phyloP scores from a whole-genome alignment of 2,329 filamentous ascomycete species.

The Aureobasidium sp. region DNA sequence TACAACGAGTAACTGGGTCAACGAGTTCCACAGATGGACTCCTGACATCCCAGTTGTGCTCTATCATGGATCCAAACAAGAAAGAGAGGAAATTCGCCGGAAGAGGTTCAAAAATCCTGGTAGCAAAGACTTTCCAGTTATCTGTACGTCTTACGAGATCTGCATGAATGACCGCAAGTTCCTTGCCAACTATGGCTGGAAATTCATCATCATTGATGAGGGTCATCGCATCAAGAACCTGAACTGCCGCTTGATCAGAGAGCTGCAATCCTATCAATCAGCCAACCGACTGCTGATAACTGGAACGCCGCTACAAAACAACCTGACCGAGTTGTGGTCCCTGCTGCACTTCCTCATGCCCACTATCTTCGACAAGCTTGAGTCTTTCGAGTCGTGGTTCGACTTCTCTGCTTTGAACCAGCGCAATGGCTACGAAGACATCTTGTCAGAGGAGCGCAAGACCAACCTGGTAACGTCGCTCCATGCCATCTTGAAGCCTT shows the following conservation, averaged over 20 bases:
- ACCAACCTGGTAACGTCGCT: constrained; percentile 77
- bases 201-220: constrained; percentile 97
- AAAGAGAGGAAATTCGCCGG: constrained; percentile 67
- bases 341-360: constrained; percentile 88
- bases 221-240: constrained; percentile 97
- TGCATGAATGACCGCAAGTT: constrained; percentile 82
- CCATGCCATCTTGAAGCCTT: constrained; percentile 85
- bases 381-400: constrained; percentile 93
- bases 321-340: constrained; percentile 90
- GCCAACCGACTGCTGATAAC: constrained; percentile 89
- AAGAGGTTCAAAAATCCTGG: constrained; percentile 63
- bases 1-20: constrained; percentile 91
- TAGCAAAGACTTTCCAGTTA: constrained; percentile 70
- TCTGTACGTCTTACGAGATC: constrained; percentile 94
- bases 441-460: constrained; percentile 70
- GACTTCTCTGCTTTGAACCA: constrained; percentile 91
- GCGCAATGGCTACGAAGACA: constrained; percentile 66
- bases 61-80: constrained; percentile 76
- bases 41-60: constrained; percentile 80
- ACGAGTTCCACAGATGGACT: constrained; percentile 86
- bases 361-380: constrained; percentile 85
- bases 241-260: constrained; percentile 82
- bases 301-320: constrained; percentile 91
- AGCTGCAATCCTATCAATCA: constrained; percentile 79
- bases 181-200: constrained; percentile 80